Evolutionary conservation across 2,329 filamentous ascomycete species (phyloP).

Genomic region (Apiospora pterosperma): DNA sequence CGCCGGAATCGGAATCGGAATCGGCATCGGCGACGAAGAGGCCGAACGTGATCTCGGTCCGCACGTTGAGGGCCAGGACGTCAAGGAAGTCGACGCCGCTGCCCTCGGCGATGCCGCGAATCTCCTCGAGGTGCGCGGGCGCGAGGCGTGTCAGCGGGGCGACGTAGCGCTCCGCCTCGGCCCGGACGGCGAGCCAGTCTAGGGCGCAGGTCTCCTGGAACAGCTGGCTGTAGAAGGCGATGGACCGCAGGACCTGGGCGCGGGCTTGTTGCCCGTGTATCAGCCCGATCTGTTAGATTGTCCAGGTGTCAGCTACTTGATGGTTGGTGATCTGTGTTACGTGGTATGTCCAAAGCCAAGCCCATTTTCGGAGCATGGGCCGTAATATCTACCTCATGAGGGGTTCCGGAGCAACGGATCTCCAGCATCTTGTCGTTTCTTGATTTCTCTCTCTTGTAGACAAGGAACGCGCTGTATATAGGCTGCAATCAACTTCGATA

Average conservation of each 20-base stretch:
- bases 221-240: slow-evolving; percentile 32
- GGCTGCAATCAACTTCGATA: neutral
- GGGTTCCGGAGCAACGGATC: slow-evolving; percentile 12
- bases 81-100: slow-evolving; percentile 42
- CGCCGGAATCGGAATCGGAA: too few relatives aligned
- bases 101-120: slow-evolving; percentile 51
- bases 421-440: slow-evolving; percentile 7
- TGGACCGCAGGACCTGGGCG: slow-evolving; percentile 27
- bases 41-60: slow-evolving; percentile 56
- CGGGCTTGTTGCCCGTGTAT: slow-evolving; percentile 29
- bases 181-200: slow-evolving; percentile 26
- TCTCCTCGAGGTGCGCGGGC: slow-evolving; percentile 38
- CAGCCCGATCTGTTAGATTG: slow-evolving; percentile 29
- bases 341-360: neutral
- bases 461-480: neutral
- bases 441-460: too few relatives aligned
- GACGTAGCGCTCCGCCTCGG: slow-evolving; percentile 43
- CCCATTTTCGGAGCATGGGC: neutral
- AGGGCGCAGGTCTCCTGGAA: slow-evolving; percentile 29
- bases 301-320: slow-evolving; percentile 7
- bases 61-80: slow-evolving; percentile 55
- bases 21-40: slow-evolving; percentile 42
- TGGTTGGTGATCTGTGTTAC: neutral
- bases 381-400: slow-evolving; percentile 8
- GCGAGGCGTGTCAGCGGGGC: slow-evolving; percentile 34